Base-by-base conservation (phyloP, 192 early-diverging fungal species). In the Backusella liffmaniae region DNA sequence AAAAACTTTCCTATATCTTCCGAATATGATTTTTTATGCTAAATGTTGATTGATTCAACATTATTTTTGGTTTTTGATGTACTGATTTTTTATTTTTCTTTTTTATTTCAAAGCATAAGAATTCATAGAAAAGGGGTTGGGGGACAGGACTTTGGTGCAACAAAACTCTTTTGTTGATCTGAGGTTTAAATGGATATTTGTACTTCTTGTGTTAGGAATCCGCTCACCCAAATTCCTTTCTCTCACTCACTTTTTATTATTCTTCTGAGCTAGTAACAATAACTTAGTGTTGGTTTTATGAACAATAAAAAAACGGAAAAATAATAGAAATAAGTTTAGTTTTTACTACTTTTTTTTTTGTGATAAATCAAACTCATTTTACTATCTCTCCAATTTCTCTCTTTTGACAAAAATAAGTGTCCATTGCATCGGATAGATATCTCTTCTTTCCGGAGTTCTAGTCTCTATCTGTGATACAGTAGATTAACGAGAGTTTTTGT, bases 181-280 rank as follows among this genome's bases (percentile, higher is more conserved):
- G 56, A 29, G 56, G 23, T 62, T 62, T 12, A 62, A 62, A 62
- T 29, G 21, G 1, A 29, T 62, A 29, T 62, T 62, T 62, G 56
- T 62, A 62, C 56, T 62, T 62, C 23, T 23, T 62, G 26, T 10
- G 23, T 62, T 62, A 10, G 26, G 56, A 62, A 29, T 62, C 56
- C 56, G 56, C 56, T 62, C 56, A 26, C 56, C 56, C 21, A 23
- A 62, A 62, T 62, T 62, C 56, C 29, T 62, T 62, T 49, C 46
- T 49, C 46, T 49, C 37, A 10, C 46, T 49, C 16, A 7, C 18
- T 21, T 62, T 62, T 62, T 62, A 12, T 26, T 30, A 29, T 62
- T 4, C 2, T 62, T 62, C 12, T 26, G 26, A 62, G 16, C 53
- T 59, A 59, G 53, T 59, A 59, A 59, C 53, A 23, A 26, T 26